Conservation (phyloP, 305 asterid species). For the Andrographis paniculata region DNA sequence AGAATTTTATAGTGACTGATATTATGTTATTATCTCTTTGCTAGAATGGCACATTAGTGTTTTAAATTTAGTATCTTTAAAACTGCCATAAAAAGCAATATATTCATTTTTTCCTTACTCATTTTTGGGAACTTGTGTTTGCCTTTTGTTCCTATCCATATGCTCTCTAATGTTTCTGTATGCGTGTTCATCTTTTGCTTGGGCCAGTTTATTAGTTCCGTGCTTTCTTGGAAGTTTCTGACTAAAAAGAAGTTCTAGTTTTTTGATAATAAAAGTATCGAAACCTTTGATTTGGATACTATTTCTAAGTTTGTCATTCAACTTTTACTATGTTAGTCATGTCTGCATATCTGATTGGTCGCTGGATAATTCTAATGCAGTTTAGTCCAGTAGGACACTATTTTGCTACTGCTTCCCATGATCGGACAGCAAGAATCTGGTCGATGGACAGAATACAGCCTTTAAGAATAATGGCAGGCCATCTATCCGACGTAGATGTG, state of each 20-base stretch:
- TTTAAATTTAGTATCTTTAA: too few species aligned
- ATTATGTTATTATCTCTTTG: neutral
- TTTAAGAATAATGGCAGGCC: conserved; percentile 94
- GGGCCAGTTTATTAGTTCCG: neutral
- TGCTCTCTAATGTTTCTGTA: neutral
- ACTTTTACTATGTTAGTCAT: too few species aligned
- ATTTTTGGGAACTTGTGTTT: too few species aligned
- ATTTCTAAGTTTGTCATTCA: too few species aligned
- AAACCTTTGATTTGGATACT: conserved; percentile 1
- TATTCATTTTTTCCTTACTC: too few species aligned
- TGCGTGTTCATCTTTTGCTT: neutral
- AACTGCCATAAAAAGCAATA: too few species aligned
- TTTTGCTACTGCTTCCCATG: conserved; percentile 98
- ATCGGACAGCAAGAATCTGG: conserved; percentile 96
- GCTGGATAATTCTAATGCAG: conserved; percentile 41
- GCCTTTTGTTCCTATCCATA: neutral
- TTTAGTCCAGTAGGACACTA: conserved; percentile 94
- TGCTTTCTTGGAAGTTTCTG: neutral
- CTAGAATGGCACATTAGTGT: neutral
- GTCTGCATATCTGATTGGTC: conserved; percentile 10
- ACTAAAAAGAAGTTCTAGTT: neutral
- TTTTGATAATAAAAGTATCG: neutral
- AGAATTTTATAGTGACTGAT: too few species aligned
- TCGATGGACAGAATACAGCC: conserved; percentile 89
- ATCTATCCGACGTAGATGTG: conserved; percentile 95